Base-by-base conservation (phyloP, 805 yeast genomes). In the Cyberlindnera galapagoensis region DNA sequence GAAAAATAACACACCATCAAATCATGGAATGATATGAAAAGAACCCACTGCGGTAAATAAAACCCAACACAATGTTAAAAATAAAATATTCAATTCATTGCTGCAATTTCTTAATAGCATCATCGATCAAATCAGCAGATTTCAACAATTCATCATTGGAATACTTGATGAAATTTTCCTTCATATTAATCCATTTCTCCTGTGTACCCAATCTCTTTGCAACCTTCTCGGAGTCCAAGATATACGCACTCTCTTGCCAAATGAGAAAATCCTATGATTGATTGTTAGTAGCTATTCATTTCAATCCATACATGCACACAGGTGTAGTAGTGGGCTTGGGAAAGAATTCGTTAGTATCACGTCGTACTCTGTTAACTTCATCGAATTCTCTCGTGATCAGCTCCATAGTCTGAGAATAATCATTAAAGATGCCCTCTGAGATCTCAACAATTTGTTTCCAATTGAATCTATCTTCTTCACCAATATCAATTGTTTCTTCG, bases 221-320 rank as follows among this genome's bases (percentile, higher is more conserved):
- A 3, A 43, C 48, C 12, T 37, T 37, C 31, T 44, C 51, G 18
- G 43, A 40, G 31, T 51, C 56, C 25, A 44, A 26, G 10, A 49
- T 32, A 24, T 42, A 51, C 3, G 42, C 47, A 7, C 50, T 24
- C 26, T 51, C 54, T 31, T 51, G 56, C 56, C 56, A 51, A 11
- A 49, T 31, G 17, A 42, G 19, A 9, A 47, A 27, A n/a, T 47
- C 39, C 51, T 47, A 18, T 22, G 4, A 18, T 9, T 18, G 24
- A 24, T 24, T 26, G 18, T 21, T 26, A 26, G n/a, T n/a, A n/a
- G n/a, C n/a, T n/a, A n/a, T n/a, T 19, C 15, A 18, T 18, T 2
- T 6, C 6, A 12, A 17, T 7, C 7, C n/a, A 8, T 18, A 26
- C 6, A 16, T 11, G n/a, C 14, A 17, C 7, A 18, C 5, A 10